Evolutionary conservation across 2,329 filamentous ascomycete genomes (phyloP).

Genomic region (Aspergillus quadricinctus): DNA sequence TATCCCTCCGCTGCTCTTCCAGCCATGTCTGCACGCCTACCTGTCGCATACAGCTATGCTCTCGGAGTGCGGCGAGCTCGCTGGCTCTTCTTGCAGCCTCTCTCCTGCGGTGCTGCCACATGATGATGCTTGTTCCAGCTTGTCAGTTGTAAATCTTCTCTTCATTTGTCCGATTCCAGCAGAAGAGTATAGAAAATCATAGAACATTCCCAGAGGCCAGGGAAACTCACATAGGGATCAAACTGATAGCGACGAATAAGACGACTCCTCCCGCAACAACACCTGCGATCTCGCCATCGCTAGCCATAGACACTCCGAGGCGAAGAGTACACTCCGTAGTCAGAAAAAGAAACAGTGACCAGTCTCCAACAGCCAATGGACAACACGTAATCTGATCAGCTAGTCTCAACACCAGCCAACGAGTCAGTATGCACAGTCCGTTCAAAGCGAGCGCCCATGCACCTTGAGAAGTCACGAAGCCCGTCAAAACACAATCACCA

Average conservation of each 20-base stretch:
- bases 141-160: neutral
- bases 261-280: slow-evolving; percentile 27
- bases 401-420: no score
- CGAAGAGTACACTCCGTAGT: no score
- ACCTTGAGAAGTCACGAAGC: neutral
- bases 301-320: slow-evolving; percentile 15
- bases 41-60: slow-evolving; percentile 10
- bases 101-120: slow-evolving; percentile 20
- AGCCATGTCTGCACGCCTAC: slow-evolving; percentile 27
- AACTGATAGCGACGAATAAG: slow-evolving; percentile 25
- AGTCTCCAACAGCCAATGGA: neutral
- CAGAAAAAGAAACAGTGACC: neutral
- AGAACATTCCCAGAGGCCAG: slow-evolving; percentile 10
- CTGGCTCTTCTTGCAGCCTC: slow-evolving; percentile 8
- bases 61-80: slow-evolving; percentile 11
- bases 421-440: neutral
- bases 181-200: slow-evolving; percentile 10
- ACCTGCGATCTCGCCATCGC: slow-evolving; percentile 22
- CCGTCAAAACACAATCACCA: neutral
- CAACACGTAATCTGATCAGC: slow-evolving; percentile 12
- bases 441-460: neutral
- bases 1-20: slow-evolving; percentile 14
- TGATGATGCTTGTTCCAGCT: slow-evolving; percentile 15
- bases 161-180: neutral
- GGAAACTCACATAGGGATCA: slow-evolving; percentile 26